Conservation (phyloP, 169 alveolate genomes). For the Plasmodium berghei region DNA sequence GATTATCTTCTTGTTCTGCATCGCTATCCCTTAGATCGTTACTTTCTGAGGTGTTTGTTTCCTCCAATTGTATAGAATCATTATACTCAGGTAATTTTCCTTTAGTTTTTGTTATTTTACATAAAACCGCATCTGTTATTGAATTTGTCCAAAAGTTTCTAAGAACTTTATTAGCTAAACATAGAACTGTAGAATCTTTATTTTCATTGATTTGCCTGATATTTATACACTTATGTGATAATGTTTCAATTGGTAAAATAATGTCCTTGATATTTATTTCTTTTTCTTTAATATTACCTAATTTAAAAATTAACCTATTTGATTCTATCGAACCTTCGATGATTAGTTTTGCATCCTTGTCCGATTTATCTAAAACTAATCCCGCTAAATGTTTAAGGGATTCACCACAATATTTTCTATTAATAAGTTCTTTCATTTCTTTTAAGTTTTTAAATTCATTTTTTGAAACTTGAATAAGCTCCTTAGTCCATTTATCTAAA, state of each 20-base stretch:
- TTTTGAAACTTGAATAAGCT: constrained; percentile 50
- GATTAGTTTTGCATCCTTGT: constrained; percentile 67
- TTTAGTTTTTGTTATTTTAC: constrained; percentile 57
- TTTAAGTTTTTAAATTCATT: constrained; percentile 42
- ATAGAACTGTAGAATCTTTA: constrained; percentile 46
- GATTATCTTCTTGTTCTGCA: neutral
- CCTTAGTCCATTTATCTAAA: constrained; percentile 64
- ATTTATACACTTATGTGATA: constrained; percentile 82
- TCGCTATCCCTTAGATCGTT: neutral
- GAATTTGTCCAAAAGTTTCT: constrained; percentile 70
- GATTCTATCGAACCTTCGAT: constrained; percentile 72
- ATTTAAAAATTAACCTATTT: constrained; percentile 41
- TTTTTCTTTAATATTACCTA: constrained; percentile 75
- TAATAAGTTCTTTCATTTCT: constrained; percentile 27
- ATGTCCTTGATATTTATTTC: constrained; percentile 79
- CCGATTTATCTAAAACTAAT: constrained; percentile 58
- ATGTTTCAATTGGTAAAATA: constrained; percentile 83
- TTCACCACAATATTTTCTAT: constrained; percentile 67
- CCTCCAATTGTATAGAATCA: constrained; percentile 14
- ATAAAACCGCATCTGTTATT: constrained; percentile 67
- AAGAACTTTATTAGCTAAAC: constrained; percentile 65
- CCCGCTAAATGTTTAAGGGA: constrained; percentile 74
- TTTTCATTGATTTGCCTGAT: constrained; percentile 69
- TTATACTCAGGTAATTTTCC: constrained; percentile 69
- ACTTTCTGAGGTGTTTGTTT: neutral